Conservation (phyloP, 176 grass and related monocot genomes). For the Hyparrhenia diplandra region DNA sequence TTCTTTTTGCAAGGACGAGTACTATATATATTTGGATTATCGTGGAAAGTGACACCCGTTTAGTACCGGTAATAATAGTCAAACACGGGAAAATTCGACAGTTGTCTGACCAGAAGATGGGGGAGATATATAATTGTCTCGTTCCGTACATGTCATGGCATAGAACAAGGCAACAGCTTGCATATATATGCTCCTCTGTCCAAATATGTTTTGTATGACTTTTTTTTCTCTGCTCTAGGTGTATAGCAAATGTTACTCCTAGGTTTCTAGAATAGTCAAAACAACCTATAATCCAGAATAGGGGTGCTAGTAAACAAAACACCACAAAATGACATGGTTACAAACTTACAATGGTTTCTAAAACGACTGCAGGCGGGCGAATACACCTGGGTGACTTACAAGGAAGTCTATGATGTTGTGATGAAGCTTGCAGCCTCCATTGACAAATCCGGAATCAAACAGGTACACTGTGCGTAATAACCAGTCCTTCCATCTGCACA, state of each 20-base stretch:
- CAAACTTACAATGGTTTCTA: not conserved
- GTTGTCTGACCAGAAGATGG: too few species aligned
- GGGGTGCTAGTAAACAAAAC: too few species aligned
- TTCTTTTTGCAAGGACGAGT: not conserved
- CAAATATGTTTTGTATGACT: too few species aligned
- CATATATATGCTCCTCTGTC: too few species aligned
- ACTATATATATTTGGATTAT: not conserved
- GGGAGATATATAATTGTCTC: not conserved
- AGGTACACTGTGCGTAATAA: conserved; percentile 42
- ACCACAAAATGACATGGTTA: not conserved
- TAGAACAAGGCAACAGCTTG: too few species aligned
- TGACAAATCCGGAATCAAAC: conserved; percentile 51
- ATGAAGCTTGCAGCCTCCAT: conserved; percentile 67
- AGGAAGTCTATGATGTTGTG: conserved; percentile 52
- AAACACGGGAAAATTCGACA: too few species aligned
- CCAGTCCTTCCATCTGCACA: not conserved
- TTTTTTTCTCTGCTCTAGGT: too few species aligned
- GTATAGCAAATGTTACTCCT: too few species aligned
- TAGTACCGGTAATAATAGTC: too few species aligned
- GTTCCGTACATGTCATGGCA: too few species aligned
- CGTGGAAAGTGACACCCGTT: not conserved
- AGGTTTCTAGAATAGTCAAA: too few species aligned
- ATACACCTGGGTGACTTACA: conserved; percentile 71
- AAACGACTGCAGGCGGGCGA: conserved; percentile 52
- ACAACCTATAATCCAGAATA: too few species aligned